phyloP scores from a whole-genome alignment of 768 basidiomycete genomes.

The Inosperma sp. region DNA sequence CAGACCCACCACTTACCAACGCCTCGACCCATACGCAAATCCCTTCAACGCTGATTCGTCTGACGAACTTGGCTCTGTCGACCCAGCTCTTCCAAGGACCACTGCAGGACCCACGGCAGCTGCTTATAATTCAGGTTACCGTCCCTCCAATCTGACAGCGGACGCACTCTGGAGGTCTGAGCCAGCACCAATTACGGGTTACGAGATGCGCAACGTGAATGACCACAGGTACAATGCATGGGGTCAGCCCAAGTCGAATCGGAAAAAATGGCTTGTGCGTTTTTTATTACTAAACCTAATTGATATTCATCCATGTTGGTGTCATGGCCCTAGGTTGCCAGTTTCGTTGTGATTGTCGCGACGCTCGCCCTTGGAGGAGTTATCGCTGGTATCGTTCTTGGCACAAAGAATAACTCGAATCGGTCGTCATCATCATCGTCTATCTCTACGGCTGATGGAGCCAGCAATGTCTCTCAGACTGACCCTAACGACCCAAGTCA shows the following conservation, averaged over 20 bases:
- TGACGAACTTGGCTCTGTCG: no score
- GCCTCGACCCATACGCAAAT: no score
- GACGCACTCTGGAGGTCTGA: conserved; percentile 1
- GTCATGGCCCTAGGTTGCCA: conserved; percentile 41
- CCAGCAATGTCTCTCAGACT: conserved; percentile 25
- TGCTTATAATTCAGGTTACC: not conserved
- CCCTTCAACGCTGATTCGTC: not conserved
- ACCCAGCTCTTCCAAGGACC: not conserved
- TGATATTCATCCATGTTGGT: not conserved
- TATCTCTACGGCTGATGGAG: not conserved
- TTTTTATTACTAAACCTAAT: not conserved
- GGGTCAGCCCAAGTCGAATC: conserved; percentile 17
- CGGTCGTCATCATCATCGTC: conserved; percentile 11
- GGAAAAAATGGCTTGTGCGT: conserved; percentile 26
- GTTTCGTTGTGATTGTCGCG: conserved; percentile 33
- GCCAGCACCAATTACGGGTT: not conserved
- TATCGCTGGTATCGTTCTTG: conserved; percentile 56
- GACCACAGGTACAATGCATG: conserved; percentile 4
- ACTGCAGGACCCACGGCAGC: not conserved
- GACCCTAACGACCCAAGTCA: conserved; percentile 67
- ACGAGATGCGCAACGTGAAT: not conserved
- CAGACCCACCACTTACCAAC: no score
- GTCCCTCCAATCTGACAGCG: not conserved
- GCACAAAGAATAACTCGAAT: conserved; percentile 31
- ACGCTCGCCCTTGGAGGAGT: conserved; percentile 46